Percentiles rank a stretch among this genome's conserved stretches.
phyloP scores from a whole-genome alignment of 192 early-diverging fungal genomes.

The Coemansia sp. region DNA sequence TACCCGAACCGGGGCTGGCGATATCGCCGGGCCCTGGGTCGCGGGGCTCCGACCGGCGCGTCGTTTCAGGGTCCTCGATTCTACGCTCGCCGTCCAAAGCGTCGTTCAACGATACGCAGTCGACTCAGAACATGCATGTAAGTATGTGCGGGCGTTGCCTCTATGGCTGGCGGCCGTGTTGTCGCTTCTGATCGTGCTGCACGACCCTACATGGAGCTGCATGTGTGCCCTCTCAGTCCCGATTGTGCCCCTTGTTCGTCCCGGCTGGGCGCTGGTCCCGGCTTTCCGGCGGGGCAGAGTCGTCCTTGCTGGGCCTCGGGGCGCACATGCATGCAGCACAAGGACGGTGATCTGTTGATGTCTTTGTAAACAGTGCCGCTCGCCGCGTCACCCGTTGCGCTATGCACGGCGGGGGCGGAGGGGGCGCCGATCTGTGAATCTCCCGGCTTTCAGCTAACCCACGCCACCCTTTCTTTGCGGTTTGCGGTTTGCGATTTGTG shows the following conservation, averaged over 20 bases:
- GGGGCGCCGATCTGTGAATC: neutral
- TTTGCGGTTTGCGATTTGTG: neutral
- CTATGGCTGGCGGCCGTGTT: neutral
- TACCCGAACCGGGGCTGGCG: slow-evolving; percentile 25
- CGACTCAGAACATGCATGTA: slow-evolving; percentile 45
- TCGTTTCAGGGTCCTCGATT: slow-evolving; percentile 45
- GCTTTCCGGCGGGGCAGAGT: neutral
- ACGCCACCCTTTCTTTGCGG: neutral
- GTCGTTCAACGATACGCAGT: slow-evolving; percentile 33
- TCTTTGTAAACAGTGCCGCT: slow-evolving; percentile 1
- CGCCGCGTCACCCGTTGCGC: neutral
- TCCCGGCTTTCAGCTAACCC: neutral
- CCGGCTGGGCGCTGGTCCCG: neutral
- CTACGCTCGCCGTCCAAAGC: slow-evolving; percentile 45
- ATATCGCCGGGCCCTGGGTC: slow-evolving; percentile 26
- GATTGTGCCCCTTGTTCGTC: neutral
- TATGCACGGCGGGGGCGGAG: neutral
- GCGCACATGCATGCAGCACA: neutral
- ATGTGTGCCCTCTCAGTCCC: neutral
- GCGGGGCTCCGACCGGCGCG: slow-evolving; percentile 38
- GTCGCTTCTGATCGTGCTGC: neutral
- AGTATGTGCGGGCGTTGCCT: slow-evolving; percentile 6
- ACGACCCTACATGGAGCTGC: neutral
- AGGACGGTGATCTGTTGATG: slow-evolving; percentile 18
- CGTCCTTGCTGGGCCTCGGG: too few relatives aligned